phyloP scores from a whole-genome alignment of 2,329 filamentous ascomycete species.

The Proliferodiscus dingleyae region DNA sequence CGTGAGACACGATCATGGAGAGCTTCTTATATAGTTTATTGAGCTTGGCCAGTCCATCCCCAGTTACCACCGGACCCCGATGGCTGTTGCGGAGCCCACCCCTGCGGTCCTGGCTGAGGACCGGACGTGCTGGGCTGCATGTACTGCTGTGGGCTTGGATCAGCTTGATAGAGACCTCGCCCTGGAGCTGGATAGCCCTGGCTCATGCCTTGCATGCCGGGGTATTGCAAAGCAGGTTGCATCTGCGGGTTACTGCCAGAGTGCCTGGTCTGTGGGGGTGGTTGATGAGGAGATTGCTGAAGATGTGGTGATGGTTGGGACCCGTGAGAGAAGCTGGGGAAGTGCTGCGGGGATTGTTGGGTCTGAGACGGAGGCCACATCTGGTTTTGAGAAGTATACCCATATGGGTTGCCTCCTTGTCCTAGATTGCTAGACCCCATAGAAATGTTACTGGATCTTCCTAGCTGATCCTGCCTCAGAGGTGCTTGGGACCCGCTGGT shows the following conservation, averaged over 20 bases:
- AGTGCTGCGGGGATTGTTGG: constrained; percentile 57
- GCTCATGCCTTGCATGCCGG: constrained; percentile 56
- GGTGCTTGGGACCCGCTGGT: constrained; percentile 61
- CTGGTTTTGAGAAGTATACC: constrained; percentile 55
- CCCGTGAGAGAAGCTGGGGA: constrained; percentile 47
- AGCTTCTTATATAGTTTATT: constrained; percentile 13
- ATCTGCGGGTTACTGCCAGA: constrained; percentile 49
- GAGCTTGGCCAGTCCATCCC: constrained; percentile 28
- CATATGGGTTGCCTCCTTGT: constrained; percentile 46
- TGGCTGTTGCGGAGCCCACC: constrained; percentile 31
- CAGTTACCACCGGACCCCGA: constrained; percentile 24
- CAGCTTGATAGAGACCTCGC: constrained; percentile 55
- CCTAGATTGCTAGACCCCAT: constrained; percentile 50
- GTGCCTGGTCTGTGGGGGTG: constrained; percentile 57
- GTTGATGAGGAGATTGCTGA: constrained; percentile 47
- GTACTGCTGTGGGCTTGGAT: constrained; percentile 61
- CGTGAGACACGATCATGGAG: constrained; percentile 16
- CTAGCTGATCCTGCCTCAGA: constrained; percentile 54
- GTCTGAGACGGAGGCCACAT: constrained; percentile 61
- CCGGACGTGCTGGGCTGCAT: constrained; percentile 55
- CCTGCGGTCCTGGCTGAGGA: constrained; percentile 27
- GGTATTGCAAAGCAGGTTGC: constrained; percentile 56
- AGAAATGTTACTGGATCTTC: constrained; percentile 58
- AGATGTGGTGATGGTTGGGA: constrained; percentile 33
- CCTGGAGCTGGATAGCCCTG: constrained; percentile 53